Evolutionary conservation across 768 basidiomycete genomes (phyloP), one percentile per base, ranked within the genome.

Genomic region (Rhodocollybia butyracea): DNA sequence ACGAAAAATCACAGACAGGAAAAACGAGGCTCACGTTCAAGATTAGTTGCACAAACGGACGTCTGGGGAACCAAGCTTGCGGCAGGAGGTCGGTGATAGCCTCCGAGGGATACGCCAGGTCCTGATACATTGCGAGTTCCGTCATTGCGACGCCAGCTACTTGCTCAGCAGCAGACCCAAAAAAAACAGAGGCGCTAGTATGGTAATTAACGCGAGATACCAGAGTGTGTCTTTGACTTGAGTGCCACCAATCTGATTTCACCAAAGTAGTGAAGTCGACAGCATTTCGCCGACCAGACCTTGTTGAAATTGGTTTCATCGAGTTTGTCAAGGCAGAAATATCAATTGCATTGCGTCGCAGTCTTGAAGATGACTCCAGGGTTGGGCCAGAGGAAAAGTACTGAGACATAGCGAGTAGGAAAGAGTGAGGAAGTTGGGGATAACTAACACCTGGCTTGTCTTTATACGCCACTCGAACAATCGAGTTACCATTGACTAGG

Each of bases 181-280:
- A 40, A 10, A 26, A 39, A 22, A 38, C 8, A 31, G 12, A 17
- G 13, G 27, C 7, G 26, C 42, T 41, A n/a, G 8, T 10, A 15
- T 29, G 26, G 21, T 45, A 45, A 7, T 27, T 45, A 7, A 27
- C 15, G 12, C 43, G 43, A 45, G 43, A n/a, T 4, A 54, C 17
- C 3, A 40, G 24, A 39, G 27, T 26, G 13, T 54, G 52, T 7
- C 11, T 1, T 13, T 42, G 51, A 12, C 29, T 30, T 5, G 11
- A 26, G 19, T 54, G 52, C 52, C 52, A 54, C 26, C 41, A 43
- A 26, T 54, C 52, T 17, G 52, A 54, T 26, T 54, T 54, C 10
- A 41, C 40, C 13, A 31, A 36, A 42, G 36, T 17, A 19, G 52
- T 31, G 6, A 39, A 42, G 52, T 54, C 52, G 39, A 54, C 40